These are phyloP conservation scores for Poronia punctata DNA, from an alignment of 495 filamentous ascomycete genomes.

Conservation along the genomic window DNA sequence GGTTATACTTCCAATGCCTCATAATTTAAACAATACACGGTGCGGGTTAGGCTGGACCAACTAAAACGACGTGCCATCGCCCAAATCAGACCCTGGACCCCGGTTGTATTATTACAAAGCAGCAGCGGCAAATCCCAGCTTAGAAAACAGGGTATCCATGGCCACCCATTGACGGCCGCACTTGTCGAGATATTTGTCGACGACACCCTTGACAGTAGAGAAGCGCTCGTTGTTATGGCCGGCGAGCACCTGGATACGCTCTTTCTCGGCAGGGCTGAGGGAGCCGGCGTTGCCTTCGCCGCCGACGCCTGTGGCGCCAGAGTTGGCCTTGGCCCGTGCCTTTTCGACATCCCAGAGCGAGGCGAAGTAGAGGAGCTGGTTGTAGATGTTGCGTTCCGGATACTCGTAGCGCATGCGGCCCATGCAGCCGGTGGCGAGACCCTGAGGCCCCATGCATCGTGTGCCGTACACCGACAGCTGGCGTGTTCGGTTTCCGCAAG, in stretches of 20 bases:
- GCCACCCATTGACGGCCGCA: constrained; percentile 94
- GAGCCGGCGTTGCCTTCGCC: constrained; percentile 32
- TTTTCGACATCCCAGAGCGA: constrained; percentile 85
- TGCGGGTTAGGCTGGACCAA: no score
- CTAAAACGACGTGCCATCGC: no score
- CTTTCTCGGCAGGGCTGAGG: constrained; percentile 28
- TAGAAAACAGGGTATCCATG: constrained; percentile 82
- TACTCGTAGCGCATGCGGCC: constrained; percentile 86
- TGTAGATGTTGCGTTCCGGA: constrained; percentile 84
- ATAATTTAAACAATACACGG: no score
- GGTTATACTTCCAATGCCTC: no score
- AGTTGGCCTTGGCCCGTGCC: constrained; percentile 47
- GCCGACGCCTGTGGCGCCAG: constrained; percentile 20
- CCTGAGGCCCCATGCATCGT: constrained; percentile 79
- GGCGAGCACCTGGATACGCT: constrained; percentile 61
- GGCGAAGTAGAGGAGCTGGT: constrained; percentile 85
- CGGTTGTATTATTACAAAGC: no score
- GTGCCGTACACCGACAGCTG: constrained; percentile 90
- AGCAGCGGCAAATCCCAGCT: constrained; percentile 42
- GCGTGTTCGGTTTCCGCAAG: constrained; percentile 79
- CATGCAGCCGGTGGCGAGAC: constrained; percentile 72
- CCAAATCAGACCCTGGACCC: no score
- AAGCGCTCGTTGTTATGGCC: constrained; percentile 77
- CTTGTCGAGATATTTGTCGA: constrained; percentile 82
- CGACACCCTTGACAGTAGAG: constrained; percentile 63